phyloP scores from a whole-genome alignment of 2,329 filamentous ascomycete genomes.

The Laburnicola sp. region DNA sequence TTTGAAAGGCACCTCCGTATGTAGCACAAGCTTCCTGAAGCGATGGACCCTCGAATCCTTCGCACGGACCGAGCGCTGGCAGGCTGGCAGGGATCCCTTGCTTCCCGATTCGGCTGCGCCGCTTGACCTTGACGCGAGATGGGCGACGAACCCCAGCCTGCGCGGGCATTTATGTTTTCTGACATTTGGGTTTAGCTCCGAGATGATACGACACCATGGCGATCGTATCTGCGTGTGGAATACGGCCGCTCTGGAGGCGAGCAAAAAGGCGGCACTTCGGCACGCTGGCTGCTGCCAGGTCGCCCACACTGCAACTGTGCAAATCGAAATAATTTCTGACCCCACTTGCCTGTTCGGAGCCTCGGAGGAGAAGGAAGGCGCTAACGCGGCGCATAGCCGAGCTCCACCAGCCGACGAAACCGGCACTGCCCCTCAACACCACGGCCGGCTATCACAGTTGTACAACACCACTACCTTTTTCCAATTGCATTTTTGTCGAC shows the following conservation, averaged over 20 bases:
- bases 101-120: conserved; percentile 3
- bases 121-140: neutral
- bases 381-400: conserved; percentile 19
- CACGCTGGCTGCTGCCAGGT: neutral
- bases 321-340: conserved; percentile 15
- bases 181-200: neutral
- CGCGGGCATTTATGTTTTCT: conserved; percentile 5
- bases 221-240: too few relatives aligned
- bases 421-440: conserved; percentile 38
- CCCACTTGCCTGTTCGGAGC: conserved; percentile 33
- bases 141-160: neutral
- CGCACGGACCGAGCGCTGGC: neutral
- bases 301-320: neutral
- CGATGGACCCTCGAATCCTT: conserved; percentile 6
- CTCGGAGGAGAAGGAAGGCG: conserved; percentile 16
- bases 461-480: conserved; percentile 6
- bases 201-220: too few relatives aligned
- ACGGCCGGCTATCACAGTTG: conserved; percentile 16
- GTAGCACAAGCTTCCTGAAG: conserved; percentile 21
- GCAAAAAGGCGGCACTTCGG: neutral
- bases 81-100: conserved; percentile 12
- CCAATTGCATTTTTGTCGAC: neutral
- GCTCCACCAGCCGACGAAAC: conserved; percentile 22
- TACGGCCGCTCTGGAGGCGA: too few relatives aligned
- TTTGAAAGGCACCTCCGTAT: too few relatives aligned